Conservation (phyloP, 805 yeast species). For the Yarrowia keelungensis region DNA sequence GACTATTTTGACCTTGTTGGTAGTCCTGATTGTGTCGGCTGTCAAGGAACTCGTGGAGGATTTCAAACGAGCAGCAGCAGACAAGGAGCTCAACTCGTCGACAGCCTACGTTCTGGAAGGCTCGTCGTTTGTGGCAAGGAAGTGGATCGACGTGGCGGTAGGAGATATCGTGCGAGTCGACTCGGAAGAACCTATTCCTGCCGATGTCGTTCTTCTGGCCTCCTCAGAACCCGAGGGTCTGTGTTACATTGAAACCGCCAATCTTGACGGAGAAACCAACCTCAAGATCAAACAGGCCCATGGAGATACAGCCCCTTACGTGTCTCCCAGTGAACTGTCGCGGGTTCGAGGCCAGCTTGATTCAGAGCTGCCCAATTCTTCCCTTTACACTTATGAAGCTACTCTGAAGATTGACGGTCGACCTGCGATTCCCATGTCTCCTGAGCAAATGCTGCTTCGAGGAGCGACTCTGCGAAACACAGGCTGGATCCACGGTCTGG, state of each 20-base stretch:
- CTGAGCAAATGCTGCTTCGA: conserved; percentile 89
- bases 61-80: conserved; percentile 84
- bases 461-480: conserved; percentile 97
- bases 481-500: conserved; percentile 92
- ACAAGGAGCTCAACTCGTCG: conserved; percentile 85
- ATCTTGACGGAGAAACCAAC: conserved; percentile 97
- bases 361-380: conserved; percentile 93
- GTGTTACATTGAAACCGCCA: conserved; percentile 97
- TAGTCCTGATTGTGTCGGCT: conserved; percentile 90
- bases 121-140: conserved; percentile 64
- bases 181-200: conserved; percentile 92
- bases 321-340: conserved; percentile 67
- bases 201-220: conserved; percentile 81
- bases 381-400: conserved; percentile 94
- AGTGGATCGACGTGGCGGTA: conserved; percentile 87
- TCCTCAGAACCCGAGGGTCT: conserved; percentile 98
- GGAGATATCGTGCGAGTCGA: conserved; percentile 89
- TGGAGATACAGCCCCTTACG: conserved; percentile 74
- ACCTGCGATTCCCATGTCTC: conserved; percentile 68
- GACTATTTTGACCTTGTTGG: conserved; percentile 86
- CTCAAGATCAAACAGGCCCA: conserved; percentile 90
- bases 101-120: conserved; percentile 65
- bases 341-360: conserved; percentile 64
- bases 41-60: conserved; percentile 91
- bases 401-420: conserved; percentile 59